phyloP scores from a whole-genome alignment of 805 yeast species.

The Blastobotrys muscicola region DNA sequence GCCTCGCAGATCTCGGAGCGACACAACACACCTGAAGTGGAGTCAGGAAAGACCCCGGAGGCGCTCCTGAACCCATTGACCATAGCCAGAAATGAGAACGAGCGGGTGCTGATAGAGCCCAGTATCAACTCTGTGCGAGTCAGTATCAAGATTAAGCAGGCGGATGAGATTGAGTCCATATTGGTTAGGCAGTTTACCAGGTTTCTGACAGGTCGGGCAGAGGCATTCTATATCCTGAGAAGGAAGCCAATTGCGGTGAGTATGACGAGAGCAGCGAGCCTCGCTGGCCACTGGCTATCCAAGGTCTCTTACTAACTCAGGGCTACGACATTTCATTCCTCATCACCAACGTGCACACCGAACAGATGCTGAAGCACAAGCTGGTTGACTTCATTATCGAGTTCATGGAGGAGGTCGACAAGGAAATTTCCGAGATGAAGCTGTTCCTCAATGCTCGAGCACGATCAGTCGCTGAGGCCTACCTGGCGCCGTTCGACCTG shows the following conservation, averaged over 20 bases:
- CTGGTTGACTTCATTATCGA: conserved; percentile 94
- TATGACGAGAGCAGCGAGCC: background rate
- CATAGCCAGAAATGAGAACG: conserved; percentile 88
- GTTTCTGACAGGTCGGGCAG: conserved; percentile 92
- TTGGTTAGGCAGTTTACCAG: conserved; percentile 91
- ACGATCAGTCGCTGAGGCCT: conserved; percentile 94
- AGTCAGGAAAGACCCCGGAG: conserved; percentile 75
- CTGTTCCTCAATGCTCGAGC: conserved; percentile 95
- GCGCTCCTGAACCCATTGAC: conserved; percentile 81
- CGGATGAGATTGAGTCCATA: conserved; percentile 93
- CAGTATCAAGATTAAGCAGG: conserved; percentile 88
- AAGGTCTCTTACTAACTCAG: conserved; percentile 5
- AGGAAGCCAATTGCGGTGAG: conserved; percentile 62
- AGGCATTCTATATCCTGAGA: conserved; percentile 83
- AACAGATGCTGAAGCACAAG: conserved; percentile 89
- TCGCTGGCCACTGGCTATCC: background rate
- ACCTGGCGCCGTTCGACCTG: conserved; percentile 78
- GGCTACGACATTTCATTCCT: conserved; percentile 92
- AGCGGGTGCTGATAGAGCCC: conserved; percentile 85
- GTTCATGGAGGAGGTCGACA: conserved; percentile 98
- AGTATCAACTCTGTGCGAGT: conserved; percentile 88
- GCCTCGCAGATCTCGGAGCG: conserved; percentile 94
- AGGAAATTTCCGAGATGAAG: conserved; percentile 97
- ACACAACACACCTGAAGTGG: conserved; percentile 95
- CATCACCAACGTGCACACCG: conserved; percentile 90